These are phyloP conservation scores for Acanthamoeba castellanii DNA, from an alignment of 208 protist genomes.

Conservation along the genomic window DNA sequence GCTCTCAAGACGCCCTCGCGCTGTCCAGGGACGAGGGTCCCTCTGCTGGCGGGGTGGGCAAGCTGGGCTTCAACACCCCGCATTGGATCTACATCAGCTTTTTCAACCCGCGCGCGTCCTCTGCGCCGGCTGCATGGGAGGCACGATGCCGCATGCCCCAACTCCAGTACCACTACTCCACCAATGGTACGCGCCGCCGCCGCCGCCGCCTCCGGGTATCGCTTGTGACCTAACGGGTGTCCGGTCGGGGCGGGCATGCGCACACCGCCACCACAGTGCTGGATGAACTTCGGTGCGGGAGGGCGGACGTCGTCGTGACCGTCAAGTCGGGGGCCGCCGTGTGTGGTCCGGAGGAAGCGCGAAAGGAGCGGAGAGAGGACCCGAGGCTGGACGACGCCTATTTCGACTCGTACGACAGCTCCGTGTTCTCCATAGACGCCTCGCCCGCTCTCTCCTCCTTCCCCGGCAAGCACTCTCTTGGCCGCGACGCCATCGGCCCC, in stretches of 20 bases:
- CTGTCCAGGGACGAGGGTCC: neutral
- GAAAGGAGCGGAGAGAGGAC: slow-evolving; percentile 6
- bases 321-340: neutral
- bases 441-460: neutral
- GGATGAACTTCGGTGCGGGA: neutral
- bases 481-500: neutral
- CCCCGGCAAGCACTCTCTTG: neutral
- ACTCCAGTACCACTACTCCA: neutral
- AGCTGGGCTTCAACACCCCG: slow-evolving; percentile 72
- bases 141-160: slow-evolving; percentile 55
- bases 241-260: no score
- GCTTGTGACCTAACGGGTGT: neutral
- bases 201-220: neutral
- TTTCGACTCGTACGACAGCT: slow-evolving; percentile 59
- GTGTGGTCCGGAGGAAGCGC: neutral
- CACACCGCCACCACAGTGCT: neutral
- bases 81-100: slow-evolving; percentile 83
- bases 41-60: neutral
- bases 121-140: neutral
- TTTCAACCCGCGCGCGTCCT: slow-evolving; percentile 74
- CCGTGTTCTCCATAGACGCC: slow-evolving; percentile 16
- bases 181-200: neutral
- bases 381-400: neutral
- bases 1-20: neutral
- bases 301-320: neutral